Percentiles rank a stretch among this genome's conserved stretches.
These are phyloP conservation scores for Senna siamea DNA, from an alignment of 306 rosid species.

Conservation along the genomic window DNA sequence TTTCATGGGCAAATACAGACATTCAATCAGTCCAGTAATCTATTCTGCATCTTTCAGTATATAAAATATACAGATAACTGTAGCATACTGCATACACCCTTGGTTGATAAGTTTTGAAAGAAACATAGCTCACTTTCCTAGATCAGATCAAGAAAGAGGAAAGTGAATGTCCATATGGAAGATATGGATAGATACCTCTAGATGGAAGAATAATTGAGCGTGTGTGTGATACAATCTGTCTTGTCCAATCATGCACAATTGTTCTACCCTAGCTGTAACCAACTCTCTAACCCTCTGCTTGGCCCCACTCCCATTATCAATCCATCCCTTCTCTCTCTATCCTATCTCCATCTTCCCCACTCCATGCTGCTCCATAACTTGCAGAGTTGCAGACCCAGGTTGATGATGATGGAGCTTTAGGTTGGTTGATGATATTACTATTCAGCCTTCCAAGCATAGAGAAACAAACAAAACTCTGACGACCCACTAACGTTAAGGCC, in stretches of 20 bases:
- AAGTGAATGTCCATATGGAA: slow-evolving; percentile 38
- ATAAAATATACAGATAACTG: background rate
- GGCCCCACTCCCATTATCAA: slow-evolving; percentile 40
- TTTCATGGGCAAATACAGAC: slow-evolving; percentile 46
- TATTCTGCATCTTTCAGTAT: slow-evolving; percentile 13
- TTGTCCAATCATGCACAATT: slow-evolving; percentile 61
- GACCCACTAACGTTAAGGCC: slow-evolving; percentile 45
- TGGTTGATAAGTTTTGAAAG: slow-evolving; percentile 30
- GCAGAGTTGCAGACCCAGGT: slow-evolving; percentile 11
- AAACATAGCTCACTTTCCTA: slow-evolving; percentile 54
- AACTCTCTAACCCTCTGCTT: slow-evolving; percentile 29
- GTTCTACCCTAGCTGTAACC: slow-evolving; percentile 61
- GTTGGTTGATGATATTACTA: slow-evolving; percentile 30
- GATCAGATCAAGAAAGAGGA: slow-evolving; percentile 56
- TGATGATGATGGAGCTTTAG: slow-evolving; percentile 15
- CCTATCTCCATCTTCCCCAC: slow-evolving; percentile 29
- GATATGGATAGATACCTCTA: slow-evolving; percentile 46
- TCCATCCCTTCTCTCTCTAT: slow-evolving; percentile 5
- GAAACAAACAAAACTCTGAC: slow-evolving; percentile 66
- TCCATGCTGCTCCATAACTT: slow-evolving; percentile 10
- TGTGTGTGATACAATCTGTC: slow-evolving; percentile 52
- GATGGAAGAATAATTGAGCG: slow-evolving; percentile 53
- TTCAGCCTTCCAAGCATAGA: slow-evolving; percentile 92
- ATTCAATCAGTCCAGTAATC: slow-evolving; percentile 35
- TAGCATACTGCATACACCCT: slow-evolving; percentile 27